Evolutionary conservation across 1,284 basidiomycete species (phyloP), one percentile per base, ranked within the genome.

Genomic region (Golubevia sp.): DNA sequence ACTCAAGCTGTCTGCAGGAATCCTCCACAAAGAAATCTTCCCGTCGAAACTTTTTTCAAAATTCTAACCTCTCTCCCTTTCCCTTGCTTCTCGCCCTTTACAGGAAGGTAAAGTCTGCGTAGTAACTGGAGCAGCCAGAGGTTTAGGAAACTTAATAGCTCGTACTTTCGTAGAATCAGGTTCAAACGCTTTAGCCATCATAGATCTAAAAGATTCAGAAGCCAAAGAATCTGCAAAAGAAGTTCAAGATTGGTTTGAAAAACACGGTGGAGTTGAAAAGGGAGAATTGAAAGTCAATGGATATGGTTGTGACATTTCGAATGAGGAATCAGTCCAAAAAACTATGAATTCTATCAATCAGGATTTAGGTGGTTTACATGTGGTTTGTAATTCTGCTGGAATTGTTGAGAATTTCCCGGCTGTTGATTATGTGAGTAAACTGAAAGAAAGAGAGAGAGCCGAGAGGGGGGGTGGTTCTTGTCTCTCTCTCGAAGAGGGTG

Each of bases 341-440:
- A 66, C 66, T 20, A 54, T 79, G 24, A 58, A 64, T 6, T 59
- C 67, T 26, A 67, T 79, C 34, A 68, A 71, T 61, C 80, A 86
- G 26, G 88, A 86, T 27, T 97, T 91, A 75, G 94, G 94, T n/a
- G 88, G 89, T 49, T 86, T 97, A 34, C 93, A 97, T 82, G 70
- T 71, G 27, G 69, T 73, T 8, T 70, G 77, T 66, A 79, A 79
- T 68, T 73, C 72, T 52, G 77, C 77, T 90, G 92, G 93, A 65
- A 93, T 94, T 70, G 90, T 93, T 73, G 92, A 97, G 85, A 97
- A 97, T 86, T 93, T 91, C 85, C 87, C 92, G 38, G 94, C 94
- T 0, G 88, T 93, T 65, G 92, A 94, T 88, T 94, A 84, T 61
- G 30, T 34, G 11, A 34, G 30, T 34, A 34, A 11, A 34, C 5